Conservation (phyloP, 108 stramenopile species). For the Ochromonas danica region DNA sequence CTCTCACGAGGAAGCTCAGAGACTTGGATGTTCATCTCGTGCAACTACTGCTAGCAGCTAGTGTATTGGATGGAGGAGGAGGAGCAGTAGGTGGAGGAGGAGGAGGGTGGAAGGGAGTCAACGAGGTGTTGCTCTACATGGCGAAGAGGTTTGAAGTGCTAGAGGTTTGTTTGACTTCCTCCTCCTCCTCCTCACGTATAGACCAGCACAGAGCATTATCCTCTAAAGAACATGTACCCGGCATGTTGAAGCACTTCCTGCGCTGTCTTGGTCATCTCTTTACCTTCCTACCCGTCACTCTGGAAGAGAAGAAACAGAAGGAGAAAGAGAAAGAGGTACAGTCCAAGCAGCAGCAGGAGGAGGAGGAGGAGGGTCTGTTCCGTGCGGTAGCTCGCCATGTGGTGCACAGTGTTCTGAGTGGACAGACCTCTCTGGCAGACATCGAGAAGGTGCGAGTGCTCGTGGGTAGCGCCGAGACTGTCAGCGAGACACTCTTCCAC, state of each 20-base stretch:
- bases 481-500: not conserved
- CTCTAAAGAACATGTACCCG: not conserved
- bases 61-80: no score
- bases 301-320: not conserved
- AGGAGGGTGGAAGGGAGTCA: no score
- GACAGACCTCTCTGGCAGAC: not conserved
- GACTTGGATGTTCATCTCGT: conserved; percentile 73
- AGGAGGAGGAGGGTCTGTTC: not conserved
- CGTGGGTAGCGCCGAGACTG: not conserved
- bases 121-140: not conserved
- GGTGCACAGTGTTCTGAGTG: not conserved
- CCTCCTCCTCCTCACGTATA: no score
- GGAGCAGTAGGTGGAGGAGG: no score
- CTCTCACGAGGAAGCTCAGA: conserved; percentile 79
- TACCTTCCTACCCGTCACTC: not conserved
- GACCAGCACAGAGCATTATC: no score
- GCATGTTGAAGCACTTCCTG: not conserved
- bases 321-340: not conserved
- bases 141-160: not conserved
- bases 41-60: conserved; percentile 36
- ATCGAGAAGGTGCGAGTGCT: not conserved
- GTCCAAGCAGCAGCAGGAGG: not conserved
- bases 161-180: not conserved
- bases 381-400: not conserved
- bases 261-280: not conserved